Evolutionary conservation across 805 yeast genomes (phyloP).

Genomic region (Starmerella bombicola): DNA sequence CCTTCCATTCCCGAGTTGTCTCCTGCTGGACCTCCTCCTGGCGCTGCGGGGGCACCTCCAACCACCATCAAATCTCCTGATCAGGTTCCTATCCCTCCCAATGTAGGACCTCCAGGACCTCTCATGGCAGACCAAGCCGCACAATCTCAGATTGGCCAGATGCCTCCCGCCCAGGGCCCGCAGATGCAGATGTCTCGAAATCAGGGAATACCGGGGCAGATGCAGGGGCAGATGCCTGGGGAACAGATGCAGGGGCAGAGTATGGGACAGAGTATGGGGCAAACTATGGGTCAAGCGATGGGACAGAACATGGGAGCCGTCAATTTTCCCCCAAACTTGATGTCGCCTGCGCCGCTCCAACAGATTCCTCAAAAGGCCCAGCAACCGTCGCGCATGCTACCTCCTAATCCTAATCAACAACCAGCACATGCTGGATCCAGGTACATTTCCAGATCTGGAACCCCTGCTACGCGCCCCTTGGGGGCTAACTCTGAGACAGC

Average conservation of each 20-base stretch:
- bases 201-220: not conserved
- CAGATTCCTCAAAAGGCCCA: not conserved
- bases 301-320: no score
- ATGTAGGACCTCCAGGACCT: not conserved
- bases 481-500: no score
- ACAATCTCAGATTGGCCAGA: not conserved
- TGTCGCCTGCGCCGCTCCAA: not conserved
- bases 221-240: not conserved
- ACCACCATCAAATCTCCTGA: no score
- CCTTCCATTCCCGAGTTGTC: constrained; percentile 1
- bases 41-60: not conserved
- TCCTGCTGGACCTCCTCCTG: not conserved
- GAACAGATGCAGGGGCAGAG: no score
- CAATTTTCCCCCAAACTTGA: no score
- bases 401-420: no score
- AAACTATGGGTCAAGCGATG: no score
- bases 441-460: no score
- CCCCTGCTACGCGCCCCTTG: no score
- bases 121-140: not conserved
- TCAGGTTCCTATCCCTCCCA: no score
- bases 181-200: constrained; percentile 2
- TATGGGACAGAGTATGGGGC: not conserved
- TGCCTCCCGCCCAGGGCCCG: constrained; percentile 2
- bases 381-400: not conserved
- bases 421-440: no score